A percentile compares a stretch with the other conserved stretches of the same genome.
These are phyloP conservation scores for Mucor irregularis DNA, from an alignment of 371 early-diverging fungal species.

Conservation along the genomic window DNA sequence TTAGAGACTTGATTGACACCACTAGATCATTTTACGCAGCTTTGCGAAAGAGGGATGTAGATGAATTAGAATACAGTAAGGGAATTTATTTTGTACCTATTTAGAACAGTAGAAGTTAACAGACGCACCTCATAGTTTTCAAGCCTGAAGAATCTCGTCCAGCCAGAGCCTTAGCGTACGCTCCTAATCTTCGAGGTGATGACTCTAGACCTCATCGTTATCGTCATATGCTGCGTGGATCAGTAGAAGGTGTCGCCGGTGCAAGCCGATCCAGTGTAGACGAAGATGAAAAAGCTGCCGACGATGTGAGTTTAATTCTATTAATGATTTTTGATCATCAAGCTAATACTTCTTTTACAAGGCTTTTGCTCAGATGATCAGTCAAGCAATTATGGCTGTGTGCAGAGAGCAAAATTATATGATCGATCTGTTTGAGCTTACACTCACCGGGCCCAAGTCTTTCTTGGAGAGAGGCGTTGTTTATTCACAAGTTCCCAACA, in stretches of 20 bases:
- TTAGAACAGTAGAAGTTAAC: neutral
- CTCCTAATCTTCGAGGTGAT: constrained; percentile 36
- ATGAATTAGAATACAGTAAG: constrained; percentile 54
- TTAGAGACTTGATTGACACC: constrained; percentile 44
- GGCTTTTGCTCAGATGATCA: constrained; percentile 55
- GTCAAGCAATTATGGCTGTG: constrained; percentile 46
- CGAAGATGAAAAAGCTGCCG: constrained; percentile 49
- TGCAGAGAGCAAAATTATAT: constrained; percentile 83
- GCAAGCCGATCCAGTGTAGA: constrained; percentile 35
- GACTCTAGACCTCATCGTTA: constrained; percentile 39
- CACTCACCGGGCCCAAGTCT: constrained; percentile 37
- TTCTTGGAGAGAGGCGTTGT: constrained; percentile 49
- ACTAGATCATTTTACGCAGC: constrained; percentile 36
- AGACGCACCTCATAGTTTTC: constrained; percentile 30
- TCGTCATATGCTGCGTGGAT: constrained; percentile 52
- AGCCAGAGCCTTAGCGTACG: constrained; percentile 48
- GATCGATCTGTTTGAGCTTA: constrained; percentile 73
- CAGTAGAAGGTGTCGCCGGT: constrained; percentile 40
- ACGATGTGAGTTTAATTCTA: constrained; percentile 26
- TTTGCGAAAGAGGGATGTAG: constrained; percentile 42
- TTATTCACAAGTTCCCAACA: constrained; percentile 43
- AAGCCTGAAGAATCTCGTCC: constrained; percentile 49
- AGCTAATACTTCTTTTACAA: constrained; percentile 6
- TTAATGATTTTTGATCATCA: neutral
- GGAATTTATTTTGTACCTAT: no score